A percentile compares a stretch with the other conserved stretches of the same genome.
Conservation (phyloP, 1,284 basidiomycete species). For the Stygiomarasmius scandens region DNA sequence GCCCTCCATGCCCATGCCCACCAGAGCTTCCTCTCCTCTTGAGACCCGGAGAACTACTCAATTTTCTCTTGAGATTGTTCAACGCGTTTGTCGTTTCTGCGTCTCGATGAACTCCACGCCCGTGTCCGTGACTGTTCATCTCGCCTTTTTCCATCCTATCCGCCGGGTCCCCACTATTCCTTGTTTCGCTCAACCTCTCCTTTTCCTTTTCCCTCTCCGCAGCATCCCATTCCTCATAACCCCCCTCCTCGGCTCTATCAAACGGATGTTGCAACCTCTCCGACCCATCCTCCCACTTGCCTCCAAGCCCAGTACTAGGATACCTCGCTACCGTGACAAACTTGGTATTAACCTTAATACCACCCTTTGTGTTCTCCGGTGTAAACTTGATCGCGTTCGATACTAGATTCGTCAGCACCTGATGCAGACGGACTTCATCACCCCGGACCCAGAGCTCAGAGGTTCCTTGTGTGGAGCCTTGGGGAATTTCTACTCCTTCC, state of each 20-base stretch:
- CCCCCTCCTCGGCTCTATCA: background rate
- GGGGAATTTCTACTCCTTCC: too few relatives aligned
- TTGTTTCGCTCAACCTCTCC: background rate
- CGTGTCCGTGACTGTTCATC: too few relatives aligned
- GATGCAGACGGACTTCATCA: conserved; percentile 51
- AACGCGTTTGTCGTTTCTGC: background rate
- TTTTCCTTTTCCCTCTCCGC: background rate
- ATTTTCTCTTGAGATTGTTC: background rate
- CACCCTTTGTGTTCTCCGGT: conserved; percentile 34
- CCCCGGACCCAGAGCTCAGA: conserved; percentile 38
- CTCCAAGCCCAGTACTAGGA: too few relatives aligned
- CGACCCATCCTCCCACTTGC: background rate
- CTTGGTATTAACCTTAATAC: conserved; percentile 32
- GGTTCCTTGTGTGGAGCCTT: conserved; percentile 7
- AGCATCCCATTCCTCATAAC: background rate
- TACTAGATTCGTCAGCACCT: conserved; percentile 40
- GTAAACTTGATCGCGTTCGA: conserved; percentile 52
- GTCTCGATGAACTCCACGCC: too few relatives aligned
- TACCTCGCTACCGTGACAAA: conserved; percentile 23
- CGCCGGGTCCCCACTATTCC: conserved; percentile 14
- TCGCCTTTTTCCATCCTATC: conserved; percentile 10
- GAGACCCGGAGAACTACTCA: background rate
- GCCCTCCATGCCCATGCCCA: background rate
- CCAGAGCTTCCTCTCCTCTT: conserved; percentile 1
- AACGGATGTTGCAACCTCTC: background rate